These are phyloP conservation scores for Neoboletus brunneissimus DNA, from an alignment of 768 basidiomycete species.

Conservation along the genomic window DNA sequence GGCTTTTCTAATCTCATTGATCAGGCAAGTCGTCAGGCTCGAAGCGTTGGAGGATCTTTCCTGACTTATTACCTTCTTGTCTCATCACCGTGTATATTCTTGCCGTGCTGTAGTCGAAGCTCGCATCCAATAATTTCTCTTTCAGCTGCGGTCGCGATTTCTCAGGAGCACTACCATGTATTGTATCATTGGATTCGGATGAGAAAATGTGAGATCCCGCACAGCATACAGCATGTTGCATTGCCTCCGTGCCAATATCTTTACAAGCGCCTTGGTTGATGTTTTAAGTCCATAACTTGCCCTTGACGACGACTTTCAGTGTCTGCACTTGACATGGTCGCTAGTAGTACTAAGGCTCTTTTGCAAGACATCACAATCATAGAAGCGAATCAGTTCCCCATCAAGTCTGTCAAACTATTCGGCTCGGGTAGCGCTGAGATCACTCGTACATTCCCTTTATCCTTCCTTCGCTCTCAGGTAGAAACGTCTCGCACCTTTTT, in stretches of 20 bases:
- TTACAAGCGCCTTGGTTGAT: neutral
- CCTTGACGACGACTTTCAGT: neutral
- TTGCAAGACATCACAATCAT: constrained; percentile 3
- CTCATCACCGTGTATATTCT: constrained; percentile 2
- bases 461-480: constrained; percentile 13
- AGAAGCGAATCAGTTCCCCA: constrained; percentile 11
- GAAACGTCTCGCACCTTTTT: neutral
- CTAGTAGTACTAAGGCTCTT: neutral
- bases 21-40: constrained; percentile 48
- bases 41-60: constrained; percentile 44
- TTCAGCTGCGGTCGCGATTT: neutral
- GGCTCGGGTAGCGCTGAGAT: constrained; percentile 13
- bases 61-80: constrained; percentile 9
- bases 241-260: neutral
- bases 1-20: constrained; percentile 6
- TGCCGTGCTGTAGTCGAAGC: constrained; percentile 7
- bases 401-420: constrained; percentile 22
- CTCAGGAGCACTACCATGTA: neutral
- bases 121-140: neutral
- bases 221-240: neutral
- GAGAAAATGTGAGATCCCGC: neutral
- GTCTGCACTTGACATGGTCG: constrained; percentile 1
- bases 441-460: constrained; percentile 17
- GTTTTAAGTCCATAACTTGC: neutral
- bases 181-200: constrained; percentile 1